These are phyloP conservation scores for Acanthamoeba sp. DNA, from an alignment of 208 protist species.

Conservation along the genomic window DNA sequence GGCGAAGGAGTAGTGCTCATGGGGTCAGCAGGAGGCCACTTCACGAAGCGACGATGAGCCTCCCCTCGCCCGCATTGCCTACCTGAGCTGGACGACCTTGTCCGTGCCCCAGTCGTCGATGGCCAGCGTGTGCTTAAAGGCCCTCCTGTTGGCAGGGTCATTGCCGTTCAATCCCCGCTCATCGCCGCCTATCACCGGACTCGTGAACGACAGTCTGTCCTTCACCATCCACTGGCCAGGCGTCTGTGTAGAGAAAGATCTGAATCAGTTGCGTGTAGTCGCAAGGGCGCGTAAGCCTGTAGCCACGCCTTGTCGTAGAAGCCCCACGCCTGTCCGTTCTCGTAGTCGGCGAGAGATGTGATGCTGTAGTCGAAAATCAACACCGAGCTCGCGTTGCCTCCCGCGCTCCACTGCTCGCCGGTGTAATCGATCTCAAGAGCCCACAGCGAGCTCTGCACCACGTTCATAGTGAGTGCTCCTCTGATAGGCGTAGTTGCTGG, in stretches of 20 bases:
- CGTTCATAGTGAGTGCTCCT: neutral
- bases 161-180: constrained; percentile 5
- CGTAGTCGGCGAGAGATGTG: neutral
- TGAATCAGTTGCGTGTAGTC: too few species aligned
- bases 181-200: neutral
- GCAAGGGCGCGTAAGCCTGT: too few species aligned
- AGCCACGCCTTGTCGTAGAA: neutral
- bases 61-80: too few species aligned
- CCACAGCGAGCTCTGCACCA: neutral
- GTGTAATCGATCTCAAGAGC: neutral
- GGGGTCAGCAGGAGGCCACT: too few species aligned
- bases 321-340: neutral
- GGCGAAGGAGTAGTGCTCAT: too few species aligned
- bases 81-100: constrained; percentile 2
- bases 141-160: neutral
- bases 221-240: constrained; percentile 30
- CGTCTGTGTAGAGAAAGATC: neutral
- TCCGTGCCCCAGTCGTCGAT: neutral
- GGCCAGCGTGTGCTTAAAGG: neutral
- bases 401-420: constrained; percentile 32
- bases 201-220: neutral
- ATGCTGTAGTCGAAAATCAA: constrained; percentile 37
- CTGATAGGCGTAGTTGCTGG: too few species aligned
- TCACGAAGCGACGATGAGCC: neutral
- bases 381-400: neutral